Base-by-base conservation (phyloP, 1,139 yeast species). In the Pneumocystis jirovecii region DNA sequence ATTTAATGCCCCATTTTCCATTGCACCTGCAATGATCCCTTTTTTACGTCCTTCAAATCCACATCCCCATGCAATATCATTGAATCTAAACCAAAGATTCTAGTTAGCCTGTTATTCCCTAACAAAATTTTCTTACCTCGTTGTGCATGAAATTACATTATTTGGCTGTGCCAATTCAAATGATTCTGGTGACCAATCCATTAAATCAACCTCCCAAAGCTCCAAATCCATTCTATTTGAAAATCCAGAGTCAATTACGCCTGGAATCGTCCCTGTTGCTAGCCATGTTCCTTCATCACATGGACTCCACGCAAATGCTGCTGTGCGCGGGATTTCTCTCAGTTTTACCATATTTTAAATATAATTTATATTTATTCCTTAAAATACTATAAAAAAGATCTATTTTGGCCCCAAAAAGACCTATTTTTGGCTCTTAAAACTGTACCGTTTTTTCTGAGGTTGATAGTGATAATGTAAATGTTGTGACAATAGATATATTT, bases 231-330 rank as follows among this genome's bases (percentile, higher is more conserved):
- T 85, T 50, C 85, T 81, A 50, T 95, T 84, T 63, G 91, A 85
- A 76, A 91, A 90, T 73, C 87, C 84, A 64, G 87, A 88, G 73
- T 89, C 97, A 71, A 93, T 87, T 19, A 97, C 95, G 19, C 97
- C 97, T 0, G 97, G 93, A 29, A 89, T 89, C 0, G 97, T 87
- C 60, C 96, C 98, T 1, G 96, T 84, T 37, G 89, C 97, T 71
- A 91, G 76, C 67, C 84, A 76, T 35, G 96, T 85, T 89, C 72
- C 81, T 63, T 62, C 68, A 25, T 67, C 60, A 29, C 66, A 67
- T 12, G 80, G 83, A 66, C 96, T 89, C 97, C 97, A 93, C 64
- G 97, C 96, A 77, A 93, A 89, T 50, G 96, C 86, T 63, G 97
- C 90, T 21, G 97, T 89, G 71, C 91, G 82, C 70, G 84, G 81